Base-by-base conservation (phyloP, 306 rosid genomes). In the Acmispon strigosus region DNA sequence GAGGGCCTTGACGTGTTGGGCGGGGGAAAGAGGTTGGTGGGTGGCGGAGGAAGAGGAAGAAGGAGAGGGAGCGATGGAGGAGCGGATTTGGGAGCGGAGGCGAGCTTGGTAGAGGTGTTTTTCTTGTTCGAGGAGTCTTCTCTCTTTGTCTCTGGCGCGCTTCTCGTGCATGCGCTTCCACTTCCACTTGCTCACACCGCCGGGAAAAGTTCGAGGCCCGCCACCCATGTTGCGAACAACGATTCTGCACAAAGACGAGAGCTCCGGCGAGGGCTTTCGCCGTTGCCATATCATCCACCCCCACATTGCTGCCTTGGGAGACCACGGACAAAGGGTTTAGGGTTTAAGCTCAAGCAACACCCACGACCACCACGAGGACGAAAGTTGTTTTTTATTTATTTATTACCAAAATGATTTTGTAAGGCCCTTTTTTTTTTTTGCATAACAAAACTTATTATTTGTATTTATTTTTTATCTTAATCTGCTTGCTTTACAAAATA, bases 141-240 rank as follows among this genome's bases (percentile, higher is more conserved):
- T 74, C 44, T 90, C 88, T 73, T 94, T 94, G 62, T 90, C 97
- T 62, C 61, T 56, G 50, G 97, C 98, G 7, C 86, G 81, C 29
- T 94, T 91, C 84, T 91, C 99, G 75, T 94, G 99, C 99, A 91
- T 90, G 32, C 97, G 96, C 81, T 94, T 94, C 97, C 95, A 89
- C 62, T 91, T 84, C 99, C 99, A 94, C 81, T 94, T 94, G 91
- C 8, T 87, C 0, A 91, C 89, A 3, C 97, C 95, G 19, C 97
- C 95, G 0, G 96, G 96, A 72, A 90, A 94, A 17, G 98, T 94
- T 6, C 96, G 90, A 15, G 98, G 96, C 34, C 98, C 97, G 4
- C 96, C 98, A 3, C 97, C 97, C 99, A 94, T 94, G 67, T 76
- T 56, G 9, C 97, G 88, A 14, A 81, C 20, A 50, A 76, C 53